Base-by-base conservation (phyloP, 306 rosid species). In the Rubus idaeus region DNA sequence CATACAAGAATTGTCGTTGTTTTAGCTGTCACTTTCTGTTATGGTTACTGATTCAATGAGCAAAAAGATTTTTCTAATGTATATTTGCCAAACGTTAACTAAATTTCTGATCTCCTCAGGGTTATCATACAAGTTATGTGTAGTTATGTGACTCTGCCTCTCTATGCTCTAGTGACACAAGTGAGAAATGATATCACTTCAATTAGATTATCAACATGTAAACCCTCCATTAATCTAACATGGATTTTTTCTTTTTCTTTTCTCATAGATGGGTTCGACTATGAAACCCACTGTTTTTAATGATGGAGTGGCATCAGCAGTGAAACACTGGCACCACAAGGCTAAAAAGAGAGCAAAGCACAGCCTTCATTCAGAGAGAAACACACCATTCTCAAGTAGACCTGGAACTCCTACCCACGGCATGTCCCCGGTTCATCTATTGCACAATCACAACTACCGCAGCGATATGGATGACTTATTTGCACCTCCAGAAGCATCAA, bases 121-220 rank as follows among this genome's bases (percentile, higher is more conserved):
- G 81, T 90, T 64, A n/a, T 89, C 62, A 63, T 86, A 64, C 96
- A 91, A 75, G 18, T 91, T 81, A 52, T 94, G 3, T 91, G 97
- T 87, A 94, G 97, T 68, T 94, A 94, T 70, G 92, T 83, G 79
- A 94, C 97, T 47, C 73, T 94, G 73, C 98, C 98, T 61, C 95
- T 92, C 67, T 94, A 94, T 75, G 98, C 97, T 70, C 83, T 94
- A 60, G 98, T 94, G 9, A 94, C 97, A 56, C 98, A 91, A 90
- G 98, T 91, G 23, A 85, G 67, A 75, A 71, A 26, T 35, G 35
- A 30, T 30, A 30, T 12, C 10, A 45, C 42, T 21, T 67, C n/a
- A 75, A 63, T 13, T 13, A 10, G 13, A 40, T 13, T 49, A 71
- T 44, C 67, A 35, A 41, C 53, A 56, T n/a, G 60, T 41, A 40